These are phyloP conservation scores for Zygotorulaspora sp. DNA, from an alignment of 805 yeast species.

Conservation along the genomic window DNA sequence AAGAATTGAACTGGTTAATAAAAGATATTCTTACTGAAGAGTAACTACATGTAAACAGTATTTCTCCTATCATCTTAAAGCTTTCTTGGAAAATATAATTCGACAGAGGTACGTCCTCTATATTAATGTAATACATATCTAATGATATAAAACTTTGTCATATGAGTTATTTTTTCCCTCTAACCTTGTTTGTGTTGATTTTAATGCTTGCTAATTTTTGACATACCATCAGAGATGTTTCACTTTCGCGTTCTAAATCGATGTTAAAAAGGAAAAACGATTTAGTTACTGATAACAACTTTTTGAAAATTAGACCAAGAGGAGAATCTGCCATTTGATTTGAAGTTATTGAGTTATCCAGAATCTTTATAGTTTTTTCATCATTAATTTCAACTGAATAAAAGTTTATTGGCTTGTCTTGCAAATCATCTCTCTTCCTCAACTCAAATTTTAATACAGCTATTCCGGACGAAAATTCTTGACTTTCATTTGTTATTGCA, in stretches of 20 bases:
- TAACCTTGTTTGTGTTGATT: slow-evolving; percentile 9
- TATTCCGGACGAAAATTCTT: slow-evolving; percentile 13
- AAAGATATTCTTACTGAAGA: slow-evolving; percentile 54
- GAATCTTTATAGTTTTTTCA: slow-evolving; percentile 12
- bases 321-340: slow-evolving; percentile 17
- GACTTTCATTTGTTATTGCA: slow-evolving; percentile 3
- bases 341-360: slow-evolving; percentile 11
- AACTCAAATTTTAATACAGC: slow-evolving; percentile 24
- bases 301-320: slow-evolving; percentile 27
- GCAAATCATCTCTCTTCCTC: neutral
- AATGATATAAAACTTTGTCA: neutral
- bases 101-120: no score
- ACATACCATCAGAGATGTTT: slow-evolving; percentile 18
- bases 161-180: neutral
- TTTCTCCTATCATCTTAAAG: no score
- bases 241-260: slow-evolving; percentile 16
- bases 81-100: no score
- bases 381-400: slow-evolving; percentile 29
- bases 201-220: slow-evolving; percentile 17
- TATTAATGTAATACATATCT: neutral
- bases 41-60: no score
- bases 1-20: slow-evolving; percentile 67
- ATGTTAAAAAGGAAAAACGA: slow-evolving; percentile 36
- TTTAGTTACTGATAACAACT: slow-evolving; percentile 35
- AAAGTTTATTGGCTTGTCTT: slow-evolving; percentile 15